phyloP scores from a whole-genome alignment of 768 basidiomycete genomes.

The Auriculariales sp. region DNA sequence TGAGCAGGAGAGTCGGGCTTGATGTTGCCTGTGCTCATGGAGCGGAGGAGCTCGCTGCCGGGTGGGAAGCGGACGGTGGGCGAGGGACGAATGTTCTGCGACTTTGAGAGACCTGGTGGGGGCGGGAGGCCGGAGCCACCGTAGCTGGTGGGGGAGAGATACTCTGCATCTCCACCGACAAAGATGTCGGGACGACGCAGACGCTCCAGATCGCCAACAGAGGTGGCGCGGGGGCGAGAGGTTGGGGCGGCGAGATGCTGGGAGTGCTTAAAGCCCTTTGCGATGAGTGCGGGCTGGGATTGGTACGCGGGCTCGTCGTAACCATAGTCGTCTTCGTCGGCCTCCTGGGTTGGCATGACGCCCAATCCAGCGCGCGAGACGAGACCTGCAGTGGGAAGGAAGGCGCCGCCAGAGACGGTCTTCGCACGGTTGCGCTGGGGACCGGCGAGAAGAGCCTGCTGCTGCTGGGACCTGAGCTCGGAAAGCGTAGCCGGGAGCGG shows the following conservation, averaged over 20 bases:
- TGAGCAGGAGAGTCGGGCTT: constrained; percentile 65
- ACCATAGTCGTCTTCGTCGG: constrained; percentile 54
- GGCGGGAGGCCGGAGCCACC: constrained; percentile 32
- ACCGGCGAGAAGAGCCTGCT: constrained; percentile 61
- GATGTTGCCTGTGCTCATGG: constrained; percentile 53
- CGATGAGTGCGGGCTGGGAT: constrained; percentile 35
- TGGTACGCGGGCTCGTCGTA: constrained; percentile 38
- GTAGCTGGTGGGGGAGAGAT: constrained; percentile 40
- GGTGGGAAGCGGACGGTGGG: constrained; percentile 52
- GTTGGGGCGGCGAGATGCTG: constrained; percentile 44
- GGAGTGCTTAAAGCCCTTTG: constrained; percentile 59
- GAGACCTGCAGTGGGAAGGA: constrained; percentile 61
- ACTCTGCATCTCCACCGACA: constrained; percentile 39
- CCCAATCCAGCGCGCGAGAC: constrained; percentile 41
- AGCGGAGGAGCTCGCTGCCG: constrained; percentile 31
- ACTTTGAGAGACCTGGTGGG: constrained; percentile 34
- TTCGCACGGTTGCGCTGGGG: constrained; percentile 74
- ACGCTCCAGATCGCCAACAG: constrained; percentile 73
- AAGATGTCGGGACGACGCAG: constrained; percentile 40
- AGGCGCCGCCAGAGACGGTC: constrained; percentile 65
- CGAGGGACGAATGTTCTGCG: constrained; percentile 29
- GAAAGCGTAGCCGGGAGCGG: constrained; percentile 77
- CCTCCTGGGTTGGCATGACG: constrained; percentile 52
- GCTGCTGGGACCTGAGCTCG: constrained; percentile 79
- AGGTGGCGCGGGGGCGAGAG: constrained; percentile 65